A percentile compares a stretch with the other conserved stretches of the same genome.
Conservation (phyloP, 495 filamentous ascomycete species). For the Penicillium macrosclerotiorum region DNA sequence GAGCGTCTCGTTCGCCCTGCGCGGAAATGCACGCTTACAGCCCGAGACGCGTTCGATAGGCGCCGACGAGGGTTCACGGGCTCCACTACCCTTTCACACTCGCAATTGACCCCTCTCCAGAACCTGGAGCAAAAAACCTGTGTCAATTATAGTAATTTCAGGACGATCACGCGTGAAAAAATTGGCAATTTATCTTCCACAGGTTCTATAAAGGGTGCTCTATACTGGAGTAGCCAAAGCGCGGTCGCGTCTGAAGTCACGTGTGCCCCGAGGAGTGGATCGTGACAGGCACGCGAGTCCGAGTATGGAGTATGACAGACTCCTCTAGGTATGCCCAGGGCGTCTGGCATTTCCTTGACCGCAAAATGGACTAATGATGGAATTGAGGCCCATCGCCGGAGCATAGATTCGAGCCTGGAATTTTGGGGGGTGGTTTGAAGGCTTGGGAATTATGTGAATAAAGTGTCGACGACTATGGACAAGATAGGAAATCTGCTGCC, state of each 20-base stretch:
- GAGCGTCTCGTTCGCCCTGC: constrained; percentile 39
- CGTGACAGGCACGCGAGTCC: constrained; percentile 24
- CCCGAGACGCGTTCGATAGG: constrained; percentile 50
- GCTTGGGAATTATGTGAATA: too few species aligned
- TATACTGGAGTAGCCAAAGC: constrained; percentile 11
- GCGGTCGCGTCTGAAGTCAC: constrained; percentile 32
- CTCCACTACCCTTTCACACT: constrained; percentile 32
- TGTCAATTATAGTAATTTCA: not conserved
- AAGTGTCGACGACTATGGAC: too few species aligned
- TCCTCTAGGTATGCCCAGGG: constrained; percentile 1
- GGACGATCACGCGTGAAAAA: constrained; percentile 3
- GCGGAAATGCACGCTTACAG: constrained; percentile 50
- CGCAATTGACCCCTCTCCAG: constrained; percentile 7
- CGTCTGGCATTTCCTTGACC: not conserved
- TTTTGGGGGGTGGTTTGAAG: too few species aligned
- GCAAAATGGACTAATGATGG: not conserved
- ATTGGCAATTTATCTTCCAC: not conserved
- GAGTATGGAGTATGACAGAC: constrained; percentile 17
- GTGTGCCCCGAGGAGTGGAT: constrained; percentile 12
- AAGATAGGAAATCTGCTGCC: too few species aligned
- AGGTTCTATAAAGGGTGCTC: not conserved
- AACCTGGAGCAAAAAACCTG: not conserved
- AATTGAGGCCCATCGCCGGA: not conserved
- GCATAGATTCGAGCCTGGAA: not conserved
- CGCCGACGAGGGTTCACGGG: constrained; percentile 42